These are phyloP conservation scores for Trichoderma asperellum DNA, from an alignment of 2,329 filamentous ascomycete species.

Conservation along the genomic window DNA sequence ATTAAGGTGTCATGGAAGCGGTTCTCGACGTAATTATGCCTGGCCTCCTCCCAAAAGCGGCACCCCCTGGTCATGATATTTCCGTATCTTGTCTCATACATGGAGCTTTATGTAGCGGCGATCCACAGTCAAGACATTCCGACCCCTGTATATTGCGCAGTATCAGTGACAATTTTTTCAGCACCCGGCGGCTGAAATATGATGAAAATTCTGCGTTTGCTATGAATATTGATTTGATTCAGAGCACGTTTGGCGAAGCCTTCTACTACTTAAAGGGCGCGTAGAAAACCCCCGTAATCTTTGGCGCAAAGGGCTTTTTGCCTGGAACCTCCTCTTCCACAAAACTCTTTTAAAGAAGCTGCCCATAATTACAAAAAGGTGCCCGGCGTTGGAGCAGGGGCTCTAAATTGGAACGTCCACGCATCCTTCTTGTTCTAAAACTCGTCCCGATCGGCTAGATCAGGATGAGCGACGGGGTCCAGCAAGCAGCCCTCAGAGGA, in stretches of 20 bases:
- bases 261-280: not conserved
- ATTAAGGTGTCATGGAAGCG: constrained; percentile 18
- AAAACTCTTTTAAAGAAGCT: not conserved
- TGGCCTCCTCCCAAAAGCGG: constrained; percentile 4
- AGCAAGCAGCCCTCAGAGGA: constrained; percentile 17
- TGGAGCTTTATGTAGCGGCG: constrained; percentile 9
- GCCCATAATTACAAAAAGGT: not conserved
- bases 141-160: not conserved
- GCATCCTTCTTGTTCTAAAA: not conserved
- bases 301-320: constrained; percentile 21
- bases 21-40: constrained; percentile 18
- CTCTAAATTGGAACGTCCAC: constrained; percentile 17
- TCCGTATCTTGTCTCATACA: constrained; percentile 18
- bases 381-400: constrained; percentile 7
- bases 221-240: not conserved
- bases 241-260: not conserved
- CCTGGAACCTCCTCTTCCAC: not conserved
- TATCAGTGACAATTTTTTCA: not conserved
- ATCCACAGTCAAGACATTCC: constrained; percentile 6
- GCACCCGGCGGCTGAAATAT: not conserved
- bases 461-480: constrained; percentile 1
- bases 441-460: constrained; percentile 20
- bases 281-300: not conserved
- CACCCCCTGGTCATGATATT: constrained; percentile 18
- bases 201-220: not conserved